phyloP scores from a whole-genome alignment of 1,284 basidiomycete species.

The Apiotrichum laibachii region DNA sequence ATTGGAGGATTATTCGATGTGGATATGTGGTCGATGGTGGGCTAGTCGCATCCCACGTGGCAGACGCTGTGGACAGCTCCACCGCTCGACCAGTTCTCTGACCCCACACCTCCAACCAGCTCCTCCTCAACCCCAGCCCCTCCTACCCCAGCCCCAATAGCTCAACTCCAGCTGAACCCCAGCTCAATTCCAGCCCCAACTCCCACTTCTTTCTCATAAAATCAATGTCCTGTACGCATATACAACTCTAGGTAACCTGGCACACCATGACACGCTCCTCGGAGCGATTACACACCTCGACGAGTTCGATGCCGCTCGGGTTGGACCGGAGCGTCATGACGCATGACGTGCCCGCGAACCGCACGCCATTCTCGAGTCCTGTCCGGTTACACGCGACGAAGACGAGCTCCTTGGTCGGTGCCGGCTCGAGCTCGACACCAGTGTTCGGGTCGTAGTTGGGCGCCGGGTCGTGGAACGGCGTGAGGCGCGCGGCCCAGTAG shows the following conservation, averaged over 20 bases:
- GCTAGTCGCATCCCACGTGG: no score
- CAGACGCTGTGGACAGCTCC: no score
- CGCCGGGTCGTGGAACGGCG: conserved; percentile 49
- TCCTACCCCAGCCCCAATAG: no score
- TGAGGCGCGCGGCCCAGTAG: conserved; percentile 51
- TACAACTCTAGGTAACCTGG: conserved; percentile 24
- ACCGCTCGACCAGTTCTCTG: no score
- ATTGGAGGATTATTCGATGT: no score
- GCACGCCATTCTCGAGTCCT: conserved; percentile 50
- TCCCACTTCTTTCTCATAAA: no score
- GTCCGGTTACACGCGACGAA: conserved; percentile 53
- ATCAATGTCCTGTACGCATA: not conserved
- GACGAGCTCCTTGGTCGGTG: conserved; percentile 38
- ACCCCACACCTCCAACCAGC: no score
- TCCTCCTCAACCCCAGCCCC: no score
- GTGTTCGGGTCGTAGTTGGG: conserved; percentile 38
- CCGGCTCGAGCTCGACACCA: conserved; percentile 1
- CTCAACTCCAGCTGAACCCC: no score
- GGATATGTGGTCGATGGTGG: no score
- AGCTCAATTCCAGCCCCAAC: no score
- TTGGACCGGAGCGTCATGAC: conserved; percentile 46
- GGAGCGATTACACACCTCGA: conserved; percentile 46
- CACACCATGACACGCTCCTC: conserved; percentile 50
- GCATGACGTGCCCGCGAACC: conserved; percentile 53
- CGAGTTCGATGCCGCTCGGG: conserved; percentile 48